Evolutionary conservation across 2,329 filamentous ascomycete genomes (phyloP).

Genomic region (Exophiala sp.): DNA sequence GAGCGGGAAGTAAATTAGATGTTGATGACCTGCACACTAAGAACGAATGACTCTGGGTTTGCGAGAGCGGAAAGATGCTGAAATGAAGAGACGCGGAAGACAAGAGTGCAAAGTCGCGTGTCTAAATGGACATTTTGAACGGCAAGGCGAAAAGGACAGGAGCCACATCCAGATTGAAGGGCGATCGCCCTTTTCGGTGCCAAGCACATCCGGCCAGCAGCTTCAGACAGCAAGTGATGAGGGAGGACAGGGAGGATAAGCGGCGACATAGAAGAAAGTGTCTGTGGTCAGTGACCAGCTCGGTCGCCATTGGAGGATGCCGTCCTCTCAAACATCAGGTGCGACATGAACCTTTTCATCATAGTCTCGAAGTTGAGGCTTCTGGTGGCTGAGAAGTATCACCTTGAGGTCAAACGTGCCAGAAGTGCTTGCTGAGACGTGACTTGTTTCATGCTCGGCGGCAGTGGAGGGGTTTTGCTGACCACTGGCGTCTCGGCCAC

Average conservation of each 20-base stretch:
- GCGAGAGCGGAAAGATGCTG: conserved; percentile 8
- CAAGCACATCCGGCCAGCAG: conserved; percentile 22
- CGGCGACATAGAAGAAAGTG: conserved; percentile 10
- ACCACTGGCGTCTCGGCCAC: not conserved
- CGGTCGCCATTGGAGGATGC: conserved; percentile 18
- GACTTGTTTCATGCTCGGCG: conserved; percentile 16
- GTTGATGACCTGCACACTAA: conserved; percentile 23
- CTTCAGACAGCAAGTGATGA: conserved; percentile 22
- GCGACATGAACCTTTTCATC: conserved; percentile 22
- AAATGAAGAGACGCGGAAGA: conserved; percentile 8
- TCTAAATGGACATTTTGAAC: conserved; percentile 22
- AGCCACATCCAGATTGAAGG: conserved; percentile 19
- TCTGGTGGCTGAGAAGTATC: conserved; percentile 21
- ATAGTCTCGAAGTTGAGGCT: conserved; percentile 16
- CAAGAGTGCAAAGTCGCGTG: conserved; percentile 13
- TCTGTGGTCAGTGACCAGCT: conserved; percentile 4
- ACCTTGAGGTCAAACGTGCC: conserved; percentile 21
- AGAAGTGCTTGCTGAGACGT: conserved; percentile 21
- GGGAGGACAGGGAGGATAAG: conserved; percentile 10
- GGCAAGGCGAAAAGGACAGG: conserved; percentile 3
- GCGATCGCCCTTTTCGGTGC: conserved; percentile 18
- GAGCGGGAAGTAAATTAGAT: conserved; percentile 9
- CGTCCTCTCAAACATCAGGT: conserved; percentile 21
- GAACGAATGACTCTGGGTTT: conserved; percentile 23
- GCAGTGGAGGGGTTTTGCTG: conserved; percentile 3